These are phyloP conservation scores for Monilinia vaccinii-corymbosi DNA, from an alignment of 2,329 filamentous ascomycete genomes.

Conservation along the genomic window DNA sequence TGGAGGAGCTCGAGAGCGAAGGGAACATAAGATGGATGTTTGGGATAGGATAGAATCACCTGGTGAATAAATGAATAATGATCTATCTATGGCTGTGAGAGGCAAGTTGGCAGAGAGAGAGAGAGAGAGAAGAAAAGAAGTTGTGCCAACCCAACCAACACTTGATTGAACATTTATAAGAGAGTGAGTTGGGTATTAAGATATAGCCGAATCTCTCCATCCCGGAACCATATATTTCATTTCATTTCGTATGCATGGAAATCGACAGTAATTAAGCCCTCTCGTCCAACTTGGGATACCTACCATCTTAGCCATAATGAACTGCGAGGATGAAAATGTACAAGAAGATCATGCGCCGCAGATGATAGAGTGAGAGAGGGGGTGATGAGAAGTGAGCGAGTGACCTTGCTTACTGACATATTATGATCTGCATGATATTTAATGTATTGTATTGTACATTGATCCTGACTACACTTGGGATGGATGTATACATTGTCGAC, in stretches of 20 bases:
- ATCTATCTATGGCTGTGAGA: too few relatives aligned
- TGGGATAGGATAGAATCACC: neutral
- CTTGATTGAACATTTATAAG: too few relatives aligned
- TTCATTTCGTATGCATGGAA: neutral
- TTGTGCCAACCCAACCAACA: too few relatives aligned
- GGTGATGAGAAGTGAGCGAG: neutral
- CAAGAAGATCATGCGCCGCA: neutral
- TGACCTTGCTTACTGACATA: neutral
- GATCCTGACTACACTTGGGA: neutral
- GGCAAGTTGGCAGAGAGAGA: too few relatives aligned
- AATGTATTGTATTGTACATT: too few relatives aligned
- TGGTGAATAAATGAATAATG: neutral
- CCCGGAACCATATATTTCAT: neutral
- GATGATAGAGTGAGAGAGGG: neutral
- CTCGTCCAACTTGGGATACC: too few relatives aligned
- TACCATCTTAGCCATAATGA: neutral
- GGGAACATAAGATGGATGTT: too few relatives aligned
- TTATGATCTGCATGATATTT: neutral
- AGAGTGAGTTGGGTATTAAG: too few relatives aligned
- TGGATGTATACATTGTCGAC: neutral
- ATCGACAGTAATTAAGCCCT: neutral
- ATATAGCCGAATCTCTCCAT: neutral
- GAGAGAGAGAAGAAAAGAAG: too few relatives aligned
- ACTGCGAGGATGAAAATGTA: neutral
- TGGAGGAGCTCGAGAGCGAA: too few relatives aligned